Conservation (phyloP, 2,329 filamentous ascomycete species). For the Xylariales sp. region DNA sequence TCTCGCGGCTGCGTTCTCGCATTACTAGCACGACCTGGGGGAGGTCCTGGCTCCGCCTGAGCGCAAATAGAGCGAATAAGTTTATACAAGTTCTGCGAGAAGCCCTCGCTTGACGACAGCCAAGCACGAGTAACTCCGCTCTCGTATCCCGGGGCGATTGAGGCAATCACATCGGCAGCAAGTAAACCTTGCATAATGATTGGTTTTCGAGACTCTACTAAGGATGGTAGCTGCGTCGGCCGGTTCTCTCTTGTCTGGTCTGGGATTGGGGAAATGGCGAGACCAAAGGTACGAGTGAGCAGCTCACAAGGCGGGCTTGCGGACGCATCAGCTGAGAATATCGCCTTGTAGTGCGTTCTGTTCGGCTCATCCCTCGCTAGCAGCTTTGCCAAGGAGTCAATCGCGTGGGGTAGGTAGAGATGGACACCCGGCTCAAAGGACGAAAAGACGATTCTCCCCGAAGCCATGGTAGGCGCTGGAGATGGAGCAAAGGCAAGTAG, state of each 20-base stretch:
- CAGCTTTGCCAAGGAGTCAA: constrained; percentile 88
- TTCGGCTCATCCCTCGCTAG: constrained; percentile 93
- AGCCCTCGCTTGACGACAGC: constrained; percentile 79
- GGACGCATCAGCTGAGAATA: constrained; percentile 70
- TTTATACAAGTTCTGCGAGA: constrained; percentile 73
- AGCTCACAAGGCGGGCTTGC: constrained; percentile 68
- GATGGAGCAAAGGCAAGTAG: constrained; percentile 84
- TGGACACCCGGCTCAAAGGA: constrained; percentile 78
- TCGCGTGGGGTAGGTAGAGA: constrained; percentile 81
- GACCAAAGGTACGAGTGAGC: constrained; percentile 78
- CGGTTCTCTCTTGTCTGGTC: constrained; percentile 54
- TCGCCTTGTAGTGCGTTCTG: constrained; percentile 73
- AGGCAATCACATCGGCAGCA: constrained; percentile 81
- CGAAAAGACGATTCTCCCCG: constrained; percentile 67
- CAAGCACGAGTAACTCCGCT: constrained; percentile 69
- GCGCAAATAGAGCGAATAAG: constrained; percentile 69
- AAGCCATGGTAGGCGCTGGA: constrained; percentile 57
- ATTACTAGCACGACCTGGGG: constrained; percentile 26
- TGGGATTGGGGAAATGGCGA: constrained; percentile 82
- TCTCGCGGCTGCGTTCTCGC: constrained; percentile 29
- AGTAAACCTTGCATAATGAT: constrained; percentile 89
- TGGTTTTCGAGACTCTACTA: constrained; percentile 80
- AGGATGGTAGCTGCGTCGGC: constrained; percentile 54
- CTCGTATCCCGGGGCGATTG: constrained; percentile 68
- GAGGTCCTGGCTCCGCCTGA: constrained; percentile 50